phyloP scores from a whole-genome alignment of 2,329 filamentous ascomycete genomes.

The Cordyceps cateniannulata region DNA sequence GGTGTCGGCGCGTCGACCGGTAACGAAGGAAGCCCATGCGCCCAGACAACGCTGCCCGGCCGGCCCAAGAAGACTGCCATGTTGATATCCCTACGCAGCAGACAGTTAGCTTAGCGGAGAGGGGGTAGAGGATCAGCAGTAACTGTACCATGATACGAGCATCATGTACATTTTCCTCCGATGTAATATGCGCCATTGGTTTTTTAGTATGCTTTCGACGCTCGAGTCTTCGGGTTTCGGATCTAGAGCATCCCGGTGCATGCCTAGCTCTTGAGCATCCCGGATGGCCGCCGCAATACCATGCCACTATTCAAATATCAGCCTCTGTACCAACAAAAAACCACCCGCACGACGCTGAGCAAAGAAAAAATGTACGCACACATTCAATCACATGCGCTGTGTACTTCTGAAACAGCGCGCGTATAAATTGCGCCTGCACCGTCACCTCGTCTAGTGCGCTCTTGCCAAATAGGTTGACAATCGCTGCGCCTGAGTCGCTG shows the following conservation, averaged over 20 bases:
- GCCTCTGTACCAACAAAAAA: neutral
- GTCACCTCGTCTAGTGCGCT: constrained; percentile 48
- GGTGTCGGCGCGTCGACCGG: constrained; percentile 49
- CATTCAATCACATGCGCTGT: constrained; percentile 52
- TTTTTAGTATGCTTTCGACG: constrained; percentile 44
- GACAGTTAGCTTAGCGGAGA: neutral
- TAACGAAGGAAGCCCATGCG: constrained; percentile 38
- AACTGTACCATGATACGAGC: constrained; percentile 34
- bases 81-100: constrained; percentile 42
- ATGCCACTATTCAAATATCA: constrained; percentile 40
- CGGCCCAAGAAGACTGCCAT: constrained; percentile 48
- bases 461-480: constrained; percentile 51
- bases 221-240: constrained; percentile 40
- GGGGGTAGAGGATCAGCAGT: neutral
- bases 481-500: constrained; percentile 49
- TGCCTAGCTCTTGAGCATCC: constrained; percentile 56
- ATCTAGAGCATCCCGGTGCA: constrained; percentile 49
- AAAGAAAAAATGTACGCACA: constrained; percentile 26
- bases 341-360: too few relatives aligned
- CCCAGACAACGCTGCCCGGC: constrained; percentile 48
- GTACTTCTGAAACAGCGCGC: constrained; percentile 52
- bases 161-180: constrained; percentile 51
- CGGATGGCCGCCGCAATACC: constrained; percentile 49
- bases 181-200: constrained; percentile 52
- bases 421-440: constrained; percentile 51